Evolutionary conservation across 495 filamentous ascomycete genomes (phyloP).

Genomic region (Hypoxylon rickii): DNA sequence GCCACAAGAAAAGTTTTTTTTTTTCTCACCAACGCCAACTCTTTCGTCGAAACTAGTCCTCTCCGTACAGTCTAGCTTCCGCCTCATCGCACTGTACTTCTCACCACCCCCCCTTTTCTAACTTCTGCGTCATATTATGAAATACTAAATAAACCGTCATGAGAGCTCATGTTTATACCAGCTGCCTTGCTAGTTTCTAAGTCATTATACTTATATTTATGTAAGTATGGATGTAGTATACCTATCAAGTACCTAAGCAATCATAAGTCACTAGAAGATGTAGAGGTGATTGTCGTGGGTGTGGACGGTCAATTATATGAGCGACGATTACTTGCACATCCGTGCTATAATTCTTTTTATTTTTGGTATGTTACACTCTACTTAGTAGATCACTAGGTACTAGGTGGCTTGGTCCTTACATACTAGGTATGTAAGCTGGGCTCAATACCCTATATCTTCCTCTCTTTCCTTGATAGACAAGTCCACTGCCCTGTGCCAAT

Average conservation of each 20-base stretch:
- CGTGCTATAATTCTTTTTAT: background rate
- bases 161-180: no score
- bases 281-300: no score
- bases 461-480: constrained; percentile 21
- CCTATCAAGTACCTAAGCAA: no score
- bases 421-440: background rate
- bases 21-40: background rate
- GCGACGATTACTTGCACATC: no score
- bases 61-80: constrained; percentile 18
- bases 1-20: constrained; percentile 23
- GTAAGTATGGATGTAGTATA: no score
- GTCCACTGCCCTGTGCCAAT: constrained; percentile 28
- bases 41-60: background rate
- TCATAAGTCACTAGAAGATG: no score
- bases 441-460: constrained; percentile 15
- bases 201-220: no score
- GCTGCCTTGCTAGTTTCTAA: no score
- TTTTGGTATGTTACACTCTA: background rate
- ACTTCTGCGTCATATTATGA: background rate
- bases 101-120: no score
- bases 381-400: background rate
- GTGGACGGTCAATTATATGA: no score
- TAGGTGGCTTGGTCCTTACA: background rate
- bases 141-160: no score
- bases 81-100: no score